Base-by-base conservation (phyloP, 257 asterid species). In the Cynanchum wilfordii region DNA sequence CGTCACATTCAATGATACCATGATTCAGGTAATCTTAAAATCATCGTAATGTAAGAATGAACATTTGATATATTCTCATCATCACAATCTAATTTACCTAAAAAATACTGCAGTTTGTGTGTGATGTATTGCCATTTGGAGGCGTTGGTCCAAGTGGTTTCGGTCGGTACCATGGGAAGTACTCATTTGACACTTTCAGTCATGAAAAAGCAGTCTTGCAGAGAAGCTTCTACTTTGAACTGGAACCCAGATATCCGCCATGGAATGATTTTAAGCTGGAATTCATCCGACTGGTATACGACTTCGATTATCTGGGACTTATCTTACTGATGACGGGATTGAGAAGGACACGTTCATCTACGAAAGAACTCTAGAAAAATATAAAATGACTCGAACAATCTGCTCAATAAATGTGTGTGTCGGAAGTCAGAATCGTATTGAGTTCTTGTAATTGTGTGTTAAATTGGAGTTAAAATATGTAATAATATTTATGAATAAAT, bases 131-230 rank as follows among this genome's bases (percentile, higher is more conserved):
- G 74, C 97, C 98, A 4, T 93, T 93, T 56, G 98, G 97, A 74
- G 97, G 98, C 24, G 89, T 93, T 5, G 98, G 98, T 44, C 79
- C 80, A 70, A 93, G 98, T 70, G 97, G 98, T 3, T 73, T 79
- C 3, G 97, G 97, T 42, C 83, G 97, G 76, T 93, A 93, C 84
- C 97, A 93, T 24, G 97, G 97, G 65, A 93, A 93, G 86, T 88
- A 82, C 82, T 88, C 96, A 22, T 93, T 93, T 58, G 96, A 93
- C 60, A 82, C 93, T 1, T 93, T 93, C 86, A 93, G 97, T 78
- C 98, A 91, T 29, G 97, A 93, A 80, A 93, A 91, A 79, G 89
- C 95, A 38, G 91, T 93, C 66, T 80, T 93, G 66, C 86, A 88
- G 1, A 80, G 96, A 63, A 84, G 83, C 79, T 91, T 86, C 82